phyloP scores from a whole-genome alignment of 2,329 filamentous ascomycete genomes.

The Aspergillus bombycis region DNA sequence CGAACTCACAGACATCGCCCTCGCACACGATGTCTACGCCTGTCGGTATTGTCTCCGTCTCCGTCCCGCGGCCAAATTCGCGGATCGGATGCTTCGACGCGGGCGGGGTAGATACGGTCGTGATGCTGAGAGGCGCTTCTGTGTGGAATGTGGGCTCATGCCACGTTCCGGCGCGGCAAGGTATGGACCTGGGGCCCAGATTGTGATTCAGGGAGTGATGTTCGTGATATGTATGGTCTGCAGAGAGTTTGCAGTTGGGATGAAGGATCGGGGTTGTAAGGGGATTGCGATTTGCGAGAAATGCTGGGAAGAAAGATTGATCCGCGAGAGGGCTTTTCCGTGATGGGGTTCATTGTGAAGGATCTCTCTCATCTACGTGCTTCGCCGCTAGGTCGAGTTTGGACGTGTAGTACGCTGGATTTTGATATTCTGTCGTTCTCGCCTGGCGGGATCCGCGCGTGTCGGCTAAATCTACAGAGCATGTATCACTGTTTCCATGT shows the following conservation, averaged over 20 bases:
- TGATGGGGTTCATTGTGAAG: background rate
- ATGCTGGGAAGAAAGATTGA: conserved; percentile 11
- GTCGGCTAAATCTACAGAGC: background rate
- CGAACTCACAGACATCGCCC: conserved; percentile 26
- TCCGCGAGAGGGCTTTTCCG: background rate
- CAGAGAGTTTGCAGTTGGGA: conserved; percentile 19
- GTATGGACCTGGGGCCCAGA: conserved; percentile 30
- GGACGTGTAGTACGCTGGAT: background rate
- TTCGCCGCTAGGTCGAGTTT: background rate
- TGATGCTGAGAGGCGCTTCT: conserved; percentile 30
- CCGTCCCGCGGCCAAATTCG: conserved; percentile 25
- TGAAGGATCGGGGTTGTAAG: conserved; percentile 15
- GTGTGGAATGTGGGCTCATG: conserved; percentile 31
- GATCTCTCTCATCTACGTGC: background rate
- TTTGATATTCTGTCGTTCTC: background rate
- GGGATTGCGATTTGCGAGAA: conserved; percentile 12
- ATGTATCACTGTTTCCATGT: background rate
- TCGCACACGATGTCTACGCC: conserved; percentile 24
- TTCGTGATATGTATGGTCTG: conserved; percentile 31
- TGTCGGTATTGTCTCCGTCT: conserved; percentile 35
- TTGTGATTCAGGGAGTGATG: conserved; percentile 21
- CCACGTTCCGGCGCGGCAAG: conserved; percentile 27
- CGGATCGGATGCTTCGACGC: conserved; percentile 30
- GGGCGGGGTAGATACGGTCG: conserved; percentile 22
- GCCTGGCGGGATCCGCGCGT: background rate